These are phyloP conservation scores for Lagenaria siceraria DNA, from an alignment of 306 rosid species.

Conservation along the genomic window DNA sequence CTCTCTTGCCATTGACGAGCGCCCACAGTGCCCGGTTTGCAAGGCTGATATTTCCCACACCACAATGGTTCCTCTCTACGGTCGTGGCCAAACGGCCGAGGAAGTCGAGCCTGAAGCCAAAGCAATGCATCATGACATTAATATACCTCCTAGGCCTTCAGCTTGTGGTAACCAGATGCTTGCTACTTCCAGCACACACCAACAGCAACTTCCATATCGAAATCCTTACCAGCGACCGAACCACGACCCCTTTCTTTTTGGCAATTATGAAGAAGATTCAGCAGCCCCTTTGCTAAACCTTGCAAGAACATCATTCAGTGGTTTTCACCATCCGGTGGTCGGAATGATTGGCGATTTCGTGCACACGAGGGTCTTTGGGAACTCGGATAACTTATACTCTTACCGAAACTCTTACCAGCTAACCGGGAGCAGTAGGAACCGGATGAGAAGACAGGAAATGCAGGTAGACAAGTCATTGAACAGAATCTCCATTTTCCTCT, in stretches of 20 bases:
- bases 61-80: conserved; percentile 77
- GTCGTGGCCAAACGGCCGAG: conserved; percentile 40
- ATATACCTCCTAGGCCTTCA: conserved; percentile 69
- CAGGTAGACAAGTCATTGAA: conserved; percentile 67
- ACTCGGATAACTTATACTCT: conserved; percentile 29
- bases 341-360: conserved; percentile 81
- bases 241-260: conserved; percentile 18
- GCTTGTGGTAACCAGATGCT: conserved; percentile 36
- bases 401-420: conserved; percentile 45
- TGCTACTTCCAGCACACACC: conserved; percentile 32
- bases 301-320: conserved; percentile 26
- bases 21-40: conserved; percentile 90
- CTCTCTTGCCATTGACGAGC: conserved; percentile 62
- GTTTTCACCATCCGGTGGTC: conserved; percentile 33
- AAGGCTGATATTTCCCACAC: conserved; percentile 66
- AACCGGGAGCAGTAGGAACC: conserved; percentile 30
- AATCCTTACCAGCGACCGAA: conserved; percentile 60
- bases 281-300: conserved; percentile 34
- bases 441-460: conserved; percentile 79
- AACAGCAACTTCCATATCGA: conserved; percentile 53
- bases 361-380: conserved; percentile 57
- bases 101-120: conserved; percentile 21
- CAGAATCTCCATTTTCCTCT: conserved; percentile 70
- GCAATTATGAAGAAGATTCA: conserved; percentile 29
- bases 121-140: conserved; percentile 20